A percentile compares a stretch with the other conserved stretches of the same genome.
These are phyloP conservation scores for Alternaria sp. DNA, from an alignment of 2,329 filamentous ascomycete genomes.

Conservation along the genomic window DNA sequence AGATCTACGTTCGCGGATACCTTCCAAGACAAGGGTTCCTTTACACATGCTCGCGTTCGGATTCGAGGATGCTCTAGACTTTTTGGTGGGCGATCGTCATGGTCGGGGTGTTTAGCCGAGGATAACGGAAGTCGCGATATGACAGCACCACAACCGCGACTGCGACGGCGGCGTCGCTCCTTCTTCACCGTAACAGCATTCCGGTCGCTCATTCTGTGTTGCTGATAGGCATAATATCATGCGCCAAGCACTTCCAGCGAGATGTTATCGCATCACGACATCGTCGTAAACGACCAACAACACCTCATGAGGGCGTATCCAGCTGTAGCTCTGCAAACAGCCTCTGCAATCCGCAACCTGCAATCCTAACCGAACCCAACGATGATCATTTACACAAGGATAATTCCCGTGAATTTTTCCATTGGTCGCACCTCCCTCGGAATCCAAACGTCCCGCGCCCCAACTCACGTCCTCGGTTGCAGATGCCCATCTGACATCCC, in stretches of 20 bases:
- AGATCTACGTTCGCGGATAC: neutral
- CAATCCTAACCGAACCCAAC: neutral
- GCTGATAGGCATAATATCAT: neutral
- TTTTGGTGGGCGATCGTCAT: neutral
- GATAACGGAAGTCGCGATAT: neutral
- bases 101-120: neutral
- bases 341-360: neutral
- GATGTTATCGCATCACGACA: no score
- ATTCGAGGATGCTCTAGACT: neutral
- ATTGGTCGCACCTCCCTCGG: slow-evolving; percentile 1
- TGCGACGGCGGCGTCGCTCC: neutral
- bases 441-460: neutral
- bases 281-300: neutral
- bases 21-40: neutral
- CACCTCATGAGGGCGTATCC: neutral
- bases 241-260: neutral
- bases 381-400: neutral
- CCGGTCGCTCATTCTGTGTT: neutral
- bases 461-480: neutral
- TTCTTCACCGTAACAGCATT: neutral
- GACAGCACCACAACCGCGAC: neutral
- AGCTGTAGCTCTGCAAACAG: neutral
- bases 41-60: slow-evolving; percentile 3
- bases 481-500: neutral
- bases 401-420: neutral